Evolutionary conservation across 495 filamentous ascomycete genomes (phyloP).

Genomic region (Extremus antarcticus): DNA sequence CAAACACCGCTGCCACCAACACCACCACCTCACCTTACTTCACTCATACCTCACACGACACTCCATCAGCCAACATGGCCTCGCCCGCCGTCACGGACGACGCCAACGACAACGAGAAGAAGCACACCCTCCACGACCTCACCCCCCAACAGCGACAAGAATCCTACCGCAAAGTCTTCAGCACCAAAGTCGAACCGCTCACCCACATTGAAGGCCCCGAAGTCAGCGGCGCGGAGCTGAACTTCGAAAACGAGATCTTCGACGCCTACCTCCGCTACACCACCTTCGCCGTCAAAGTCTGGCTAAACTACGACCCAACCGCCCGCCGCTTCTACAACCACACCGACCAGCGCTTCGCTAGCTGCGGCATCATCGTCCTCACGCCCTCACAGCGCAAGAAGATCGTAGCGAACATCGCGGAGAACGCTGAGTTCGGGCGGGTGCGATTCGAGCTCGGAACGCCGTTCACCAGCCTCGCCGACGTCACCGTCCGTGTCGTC

Average conservation of each 20-base stretch:
- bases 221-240: neutral
- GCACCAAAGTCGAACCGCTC: neutral
- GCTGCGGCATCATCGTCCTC: conserved; percentile 8
- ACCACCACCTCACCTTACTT: neutral
- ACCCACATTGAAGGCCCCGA: neutral
- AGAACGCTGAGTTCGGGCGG: neutral
- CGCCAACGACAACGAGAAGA: neutral
- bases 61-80: too few species aligned
- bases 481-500: neutral
- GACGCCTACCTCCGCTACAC: conserved; percentile 2
- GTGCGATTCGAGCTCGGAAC: conserved; percentile 9
- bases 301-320: conserved; percentile 13
- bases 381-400: neutral
- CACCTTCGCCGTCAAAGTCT: conserved; percentile 11
- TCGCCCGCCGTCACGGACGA: too few species aligned
- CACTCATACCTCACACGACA: neutral
- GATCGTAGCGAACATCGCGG: neutral
- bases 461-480: conserved; percentile 1
- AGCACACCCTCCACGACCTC: neutral
- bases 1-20: neutral
- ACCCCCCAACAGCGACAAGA: neutral
- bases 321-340: neutral
- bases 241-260: conserved; percentile 5
- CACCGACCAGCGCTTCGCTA: neutral
- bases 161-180: neutral